These are phyloP conservation scores for Pichia kluyveri DNA, from an alignment of 805 yeast genomes.

Conservation along the genomic window DNA sequence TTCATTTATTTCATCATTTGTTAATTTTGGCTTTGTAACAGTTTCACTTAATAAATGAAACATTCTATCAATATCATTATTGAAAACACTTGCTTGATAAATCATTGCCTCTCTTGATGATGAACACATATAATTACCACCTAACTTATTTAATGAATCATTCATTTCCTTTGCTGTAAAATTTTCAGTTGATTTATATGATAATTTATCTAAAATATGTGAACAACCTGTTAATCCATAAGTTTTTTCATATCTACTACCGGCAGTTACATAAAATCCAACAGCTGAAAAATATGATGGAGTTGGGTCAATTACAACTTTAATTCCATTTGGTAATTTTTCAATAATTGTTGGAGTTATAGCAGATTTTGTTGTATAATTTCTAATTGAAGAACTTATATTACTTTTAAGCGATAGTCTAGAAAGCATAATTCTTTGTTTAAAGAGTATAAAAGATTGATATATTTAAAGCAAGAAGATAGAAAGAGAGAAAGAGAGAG, in stretches of 20 bases:
- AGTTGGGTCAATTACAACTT: conserved; percentile 73
- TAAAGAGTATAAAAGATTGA: background rate
- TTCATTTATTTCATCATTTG: conserved; percentile 63
- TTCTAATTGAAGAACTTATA: background rate
- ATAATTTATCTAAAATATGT: conserved; percentile 77
- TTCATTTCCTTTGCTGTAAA: conserved; percentile 61
- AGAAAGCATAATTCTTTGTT: background rate
- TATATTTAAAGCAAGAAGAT: background rate
- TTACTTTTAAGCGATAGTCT: background rate
- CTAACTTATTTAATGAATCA: conserved; percentile 64
- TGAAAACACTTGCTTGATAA: conserved; percentile 93
- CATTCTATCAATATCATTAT: conserved; percentile 74
- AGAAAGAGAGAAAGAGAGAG: too few species aligned
- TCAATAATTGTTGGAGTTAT: conserved; percentile 15
- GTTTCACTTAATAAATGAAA: conserved; percentile 69
- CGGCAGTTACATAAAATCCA: conserved; percentile 85
- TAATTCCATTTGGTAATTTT: conserved; percentile 64
- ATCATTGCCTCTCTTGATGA: conserved; percentile 86
- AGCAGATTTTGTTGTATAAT: background rate
- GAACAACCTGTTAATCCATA: conserved; percentile 58
- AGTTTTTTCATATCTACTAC: conserved; percentile 70
- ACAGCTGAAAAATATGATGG: conserved; percentile 89
- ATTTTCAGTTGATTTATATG: conserved; percentile 64
- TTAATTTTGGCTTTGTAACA: conserved; percentile 57
- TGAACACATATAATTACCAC: conserved; percentile 92